phyloP scores from a whole-genome alignment of 2,329 filamentous ascomycete genomes.

The Colletotrichum scovillei region DNA sequence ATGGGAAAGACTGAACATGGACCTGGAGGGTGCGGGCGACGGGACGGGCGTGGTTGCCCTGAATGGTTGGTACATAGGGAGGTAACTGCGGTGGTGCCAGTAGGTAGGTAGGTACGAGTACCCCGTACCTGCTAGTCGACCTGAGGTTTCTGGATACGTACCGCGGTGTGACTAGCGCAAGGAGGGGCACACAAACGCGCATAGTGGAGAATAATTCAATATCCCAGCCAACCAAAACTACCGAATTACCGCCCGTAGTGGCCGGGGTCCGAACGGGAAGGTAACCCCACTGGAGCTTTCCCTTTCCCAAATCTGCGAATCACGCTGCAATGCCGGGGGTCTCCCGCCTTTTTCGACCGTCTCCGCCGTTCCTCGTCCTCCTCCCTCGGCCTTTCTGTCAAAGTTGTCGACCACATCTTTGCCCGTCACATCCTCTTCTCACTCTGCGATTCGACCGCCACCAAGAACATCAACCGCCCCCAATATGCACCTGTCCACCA shows the following conservation, averaged over 20 bases:
- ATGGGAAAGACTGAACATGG: neutral
- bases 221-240: constrained; percentile 38
- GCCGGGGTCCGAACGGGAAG: constrained; percentile 13
- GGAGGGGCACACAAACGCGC: constrained; percentile 14
- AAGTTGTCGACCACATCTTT: constrained; percentile 18
- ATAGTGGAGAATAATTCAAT: neutral
- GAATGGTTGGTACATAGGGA: no score
- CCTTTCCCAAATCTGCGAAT: constrained; percentile 11
- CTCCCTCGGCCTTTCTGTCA: constrained; percentile 7
- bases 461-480: constrained; percentile 19
- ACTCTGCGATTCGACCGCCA: constrained; percentile 28
- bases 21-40: neutral
- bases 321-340: constrained; percentile 14
- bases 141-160: neutral
- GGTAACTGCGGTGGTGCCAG: neutral
- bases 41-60: neutral
- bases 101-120: no score
- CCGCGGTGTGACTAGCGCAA: neutral
- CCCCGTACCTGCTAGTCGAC: no score
- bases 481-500: constrained; percentile 23
- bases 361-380: neutral
- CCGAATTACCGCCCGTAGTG: constrained; percentile 42
- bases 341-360: constrained; percentile 6
- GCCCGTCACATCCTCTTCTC: constrained; percentile 16
- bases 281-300: constrained; percentile 25